A percentile compares a stretch with the other conserved stretches of the same genome.
Conservation (phyloP, 192 early-diverging fungal genomes). For the Linnemannia elongata region DNA sequence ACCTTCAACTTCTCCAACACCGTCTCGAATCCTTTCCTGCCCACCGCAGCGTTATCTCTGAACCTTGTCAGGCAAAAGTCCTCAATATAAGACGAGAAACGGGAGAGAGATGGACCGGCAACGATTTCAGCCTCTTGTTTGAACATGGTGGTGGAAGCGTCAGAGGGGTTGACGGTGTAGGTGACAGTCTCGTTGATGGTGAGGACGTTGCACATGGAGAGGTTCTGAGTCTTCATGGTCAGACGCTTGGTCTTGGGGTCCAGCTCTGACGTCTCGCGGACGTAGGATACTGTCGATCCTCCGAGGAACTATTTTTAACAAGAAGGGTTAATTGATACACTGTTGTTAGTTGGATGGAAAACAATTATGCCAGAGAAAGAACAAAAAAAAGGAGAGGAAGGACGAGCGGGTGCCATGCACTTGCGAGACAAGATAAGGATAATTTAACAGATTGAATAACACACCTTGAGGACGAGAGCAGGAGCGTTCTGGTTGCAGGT, state of each 20-base stretch:
- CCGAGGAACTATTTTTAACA: conserved; percentile 68
- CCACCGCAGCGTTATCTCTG: conserved; percentile 89
- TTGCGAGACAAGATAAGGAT: background rate
- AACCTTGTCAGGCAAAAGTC: conserved; percentile 89
- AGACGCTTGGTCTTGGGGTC: conserved; percentile 82
- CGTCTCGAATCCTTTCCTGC: conserved; percentile 86
- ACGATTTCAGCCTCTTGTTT: conserved; percentile 87
- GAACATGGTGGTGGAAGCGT: conserved; percentile 74
- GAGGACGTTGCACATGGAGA: conserved; percentile 88
- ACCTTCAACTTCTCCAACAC: conserved; percentile 78
- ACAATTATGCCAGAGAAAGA: background rate
- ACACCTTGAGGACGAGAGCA: conserved; percentile 73
- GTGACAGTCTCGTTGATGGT: conserved; percentile 88
- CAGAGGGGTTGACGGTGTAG: conserved; percentile 76
- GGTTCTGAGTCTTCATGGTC: conserved; percentile 85
- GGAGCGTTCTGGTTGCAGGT: conserved; percentile 90
- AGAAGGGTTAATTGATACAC: background rate
- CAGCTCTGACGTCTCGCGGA: conserved; percentile 90
- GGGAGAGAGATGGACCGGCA: conserved; percentile 77
- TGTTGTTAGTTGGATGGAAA: background rate
- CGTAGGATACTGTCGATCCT: conserved; percentile 80
- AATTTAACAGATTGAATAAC: background rate
- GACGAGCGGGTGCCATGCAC: background rate
- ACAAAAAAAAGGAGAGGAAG: background rate
- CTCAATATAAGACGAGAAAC: conserved; percentile 83